Evolutionary conservation across 2,329 filamentous ascomycete genomes (phyloP).

Genomic region (Samsoniella hepiali): DNA sequence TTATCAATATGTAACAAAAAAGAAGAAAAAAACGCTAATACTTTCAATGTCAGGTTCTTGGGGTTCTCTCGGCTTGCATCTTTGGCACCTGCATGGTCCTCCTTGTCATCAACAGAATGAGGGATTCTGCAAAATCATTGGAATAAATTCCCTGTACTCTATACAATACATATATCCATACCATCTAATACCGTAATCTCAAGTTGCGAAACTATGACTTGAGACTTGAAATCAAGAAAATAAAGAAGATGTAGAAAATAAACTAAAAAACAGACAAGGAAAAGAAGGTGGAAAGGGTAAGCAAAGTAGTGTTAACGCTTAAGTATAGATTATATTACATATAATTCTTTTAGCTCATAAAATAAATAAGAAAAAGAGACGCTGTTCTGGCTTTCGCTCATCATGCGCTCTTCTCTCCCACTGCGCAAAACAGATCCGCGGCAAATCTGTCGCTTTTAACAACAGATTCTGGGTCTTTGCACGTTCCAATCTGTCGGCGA

Average conservation of each 20-base stretch:
- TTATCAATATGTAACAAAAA: neutral
- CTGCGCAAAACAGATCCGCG: slow-evolving; percentile 63
- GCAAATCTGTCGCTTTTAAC: slow-evolving; percentile 37
- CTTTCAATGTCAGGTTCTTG: slow-evolving; percentile 50
- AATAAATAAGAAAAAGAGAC: neutral
- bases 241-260: too few relatives aligned
- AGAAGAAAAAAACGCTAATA: neutral
- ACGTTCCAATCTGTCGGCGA: slow-evolving; percentile 64
- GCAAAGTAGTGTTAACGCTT: too few relatives aligned
- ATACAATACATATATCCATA: neutral
- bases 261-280: too few relatives aligned
- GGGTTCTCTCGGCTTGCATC: slow-evolving; percentile 58
- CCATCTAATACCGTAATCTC: neutral
- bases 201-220: too few relatives aligned
- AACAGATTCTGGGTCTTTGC: slow-evolving; percentile 38
- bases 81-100: slow-evolving; percentile 64
- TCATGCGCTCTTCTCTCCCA: slow-evolving; percentile 29
- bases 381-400: neutral
- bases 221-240: too few relatives aligned
- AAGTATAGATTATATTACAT: too few relatives aligned
- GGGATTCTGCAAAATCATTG: neutral
- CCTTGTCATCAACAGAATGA: slow-evolving; percentile 41
- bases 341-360: too few relatives aligned
- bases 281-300: too few relatives aligned
- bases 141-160: neutral